phyloP scores from a whole-genome alignment of 495 filamentous ascomycete genomes.

The Viridothelium virens region DNA sequence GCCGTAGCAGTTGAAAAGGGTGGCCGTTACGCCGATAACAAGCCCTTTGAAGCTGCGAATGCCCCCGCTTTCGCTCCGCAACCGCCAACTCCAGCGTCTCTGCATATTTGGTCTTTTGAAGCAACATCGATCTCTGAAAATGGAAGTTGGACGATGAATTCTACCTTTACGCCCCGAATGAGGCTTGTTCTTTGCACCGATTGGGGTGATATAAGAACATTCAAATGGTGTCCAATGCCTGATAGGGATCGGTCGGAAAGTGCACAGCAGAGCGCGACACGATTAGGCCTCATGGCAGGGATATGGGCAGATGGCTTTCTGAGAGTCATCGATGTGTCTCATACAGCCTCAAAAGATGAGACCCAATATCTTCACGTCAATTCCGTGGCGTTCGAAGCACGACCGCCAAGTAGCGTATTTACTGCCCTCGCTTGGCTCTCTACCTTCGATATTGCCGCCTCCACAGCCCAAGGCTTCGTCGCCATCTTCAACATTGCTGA shows the following conservation, averaged over 20 bases:
- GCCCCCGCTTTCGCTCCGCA: constrained; percentile 44
- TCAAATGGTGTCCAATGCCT: constrained; percentile 56
- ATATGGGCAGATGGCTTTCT: constrained; percentile 57
- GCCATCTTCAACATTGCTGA: constrained; percentile 48
- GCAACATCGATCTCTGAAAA: constrained; percentile 27
- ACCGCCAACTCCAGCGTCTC: constrained; percentile 40
- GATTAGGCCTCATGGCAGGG: constrained; percentile 53
- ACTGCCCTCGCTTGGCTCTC: constrained; percentile 59
- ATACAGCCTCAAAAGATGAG: constrained; percentile 25
- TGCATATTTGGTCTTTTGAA: constrained; percentile 56
- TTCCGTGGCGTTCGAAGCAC: constrained; percentile 49
- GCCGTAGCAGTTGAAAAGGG: constrained; percentile 36
- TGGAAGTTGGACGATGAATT: constrained; percentile 34
- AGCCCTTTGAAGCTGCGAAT: constrained; percentile 27
- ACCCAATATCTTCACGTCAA: constrained; percentile 39
- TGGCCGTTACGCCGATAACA: constrained; percentile 3
- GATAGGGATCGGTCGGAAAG: constrained; percentile 29
- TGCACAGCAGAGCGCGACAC: constrained; percentile 6
- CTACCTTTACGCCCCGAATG: constrained; percentile 36
- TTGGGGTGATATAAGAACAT: constrained; percentile 53
- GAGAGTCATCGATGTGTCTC: constrained; percentile 50
- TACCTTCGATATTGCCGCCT: constrained; percentile 50
- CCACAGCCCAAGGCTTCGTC: constrained; percentile 55
- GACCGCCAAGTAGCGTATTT: constrained; percentile 43
- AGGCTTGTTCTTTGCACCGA: constrained; percentile 51